Conservation (phyloP, 2,329 filamentous ascomycete genomes). For the Clonostachys rhizophaga region DNA sequence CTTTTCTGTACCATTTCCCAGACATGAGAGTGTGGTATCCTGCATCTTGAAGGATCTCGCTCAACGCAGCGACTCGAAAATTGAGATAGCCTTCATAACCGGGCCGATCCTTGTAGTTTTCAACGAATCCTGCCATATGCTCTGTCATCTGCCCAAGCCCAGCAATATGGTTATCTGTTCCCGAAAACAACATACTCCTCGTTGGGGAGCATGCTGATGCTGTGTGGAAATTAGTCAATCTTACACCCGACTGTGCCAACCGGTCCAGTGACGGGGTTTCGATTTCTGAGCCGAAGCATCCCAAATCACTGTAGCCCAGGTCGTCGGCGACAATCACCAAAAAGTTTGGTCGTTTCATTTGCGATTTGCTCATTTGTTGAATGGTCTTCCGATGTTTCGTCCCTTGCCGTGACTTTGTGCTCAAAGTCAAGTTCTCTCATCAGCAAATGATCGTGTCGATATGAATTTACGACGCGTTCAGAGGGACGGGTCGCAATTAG, state of each 20-base stretch:
- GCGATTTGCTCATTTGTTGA: too few species aligned
- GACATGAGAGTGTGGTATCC: constrained; percentile 57
- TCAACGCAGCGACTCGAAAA: constrained; percentile 49
- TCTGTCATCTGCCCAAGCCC: constrained; percentile 42
- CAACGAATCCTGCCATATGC: neutral
- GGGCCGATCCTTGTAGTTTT: constrained; percentile 19
- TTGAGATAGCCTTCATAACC: constrained; percentile 63
- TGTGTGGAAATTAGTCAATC: constrained; percentile 61
- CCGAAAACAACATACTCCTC: constrained; percentile 61
- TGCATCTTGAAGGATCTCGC: constrained; percentile 51
- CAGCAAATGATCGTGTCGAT: too few species aligned
- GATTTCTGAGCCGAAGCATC: constrained; percentile 22
- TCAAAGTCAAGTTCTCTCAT: too few species aligned
- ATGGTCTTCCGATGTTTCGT: too few species aligned
- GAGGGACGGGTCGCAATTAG: too few species aligned
- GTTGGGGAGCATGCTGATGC: constrained; percentile 62
- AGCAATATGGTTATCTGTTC: constrained; percentile 49
- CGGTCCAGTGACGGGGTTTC: constrained; percentile 19
- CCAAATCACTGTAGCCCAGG: constrained; percentile 21
- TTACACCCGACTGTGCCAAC: constrained; percentile 34
- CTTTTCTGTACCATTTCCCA: constrained; percentile 45
- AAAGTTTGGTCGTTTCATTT: constrained; percentile 21
- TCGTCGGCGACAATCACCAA: constrained; percentile 25
- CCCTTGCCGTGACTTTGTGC: too few species aligned
- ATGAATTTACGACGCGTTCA: too few species aligned